Evolutionary conservation across 805 yeast genomes (phyloP).

Genomic region (Teunomyces cretensis): DNA sequence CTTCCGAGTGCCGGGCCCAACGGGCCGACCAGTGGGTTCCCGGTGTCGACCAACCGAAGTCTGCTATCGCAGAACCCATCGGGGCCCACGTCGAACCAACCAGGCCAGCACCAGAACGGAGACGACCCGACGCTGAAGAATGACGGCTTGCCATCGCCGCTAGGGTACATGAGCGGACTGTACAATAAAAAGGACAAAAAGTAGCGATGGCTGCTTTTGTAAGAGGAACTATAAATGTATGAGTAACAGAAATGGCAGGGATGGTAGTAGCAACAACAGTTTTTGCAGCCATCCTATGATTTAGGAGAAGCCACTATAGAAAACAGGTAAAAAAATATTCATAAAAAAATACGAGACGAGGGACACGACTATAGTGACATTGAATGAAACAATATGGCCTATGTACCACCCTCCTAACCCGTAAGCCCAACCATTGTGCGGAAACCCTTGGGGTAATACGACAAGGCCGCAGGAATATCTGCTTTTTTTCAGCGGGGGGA

Average conservation of each 20-base stretch:
- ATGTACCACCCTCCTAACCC: too few species aligned
- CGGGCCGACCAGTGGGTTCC: conserved; percentile 3
- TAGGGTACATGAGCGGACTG: conserved; percentile 18
- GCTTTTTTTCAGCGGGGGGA: too few species aligned
- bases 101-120: neutral
- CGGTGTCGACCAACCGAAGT: neutral
- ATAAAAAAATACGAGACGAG: neutral
- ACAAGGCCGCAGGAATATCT: too few species aligned
- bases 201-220: neutral
- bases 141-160: conserved; percentile 19
- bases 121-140: conserved; percentile 1
- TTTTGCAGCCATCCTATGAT: neutral
- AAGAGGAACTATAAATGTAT: neutral
- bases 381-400: too few species aligned
- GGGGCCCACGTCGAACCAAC: neutral
- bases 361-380: too few species aligned
- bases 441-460: too few species aligned
- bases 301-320: neutral
- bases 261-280: too few species aligned
- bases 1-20: conserved; percentile 24
- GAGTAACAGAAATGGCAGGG: neutral
- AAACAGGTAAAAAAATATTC: neutral
- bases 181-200: conserved; percentile 3
- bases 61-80: neutral
- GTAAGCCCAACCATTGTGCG: too few species aligned